Percentiles rank a stretch among this genome's conserved stretches.
Conservation (phyloP, 345 rosid genomes). For the Eucalyptus albens region DNA sequence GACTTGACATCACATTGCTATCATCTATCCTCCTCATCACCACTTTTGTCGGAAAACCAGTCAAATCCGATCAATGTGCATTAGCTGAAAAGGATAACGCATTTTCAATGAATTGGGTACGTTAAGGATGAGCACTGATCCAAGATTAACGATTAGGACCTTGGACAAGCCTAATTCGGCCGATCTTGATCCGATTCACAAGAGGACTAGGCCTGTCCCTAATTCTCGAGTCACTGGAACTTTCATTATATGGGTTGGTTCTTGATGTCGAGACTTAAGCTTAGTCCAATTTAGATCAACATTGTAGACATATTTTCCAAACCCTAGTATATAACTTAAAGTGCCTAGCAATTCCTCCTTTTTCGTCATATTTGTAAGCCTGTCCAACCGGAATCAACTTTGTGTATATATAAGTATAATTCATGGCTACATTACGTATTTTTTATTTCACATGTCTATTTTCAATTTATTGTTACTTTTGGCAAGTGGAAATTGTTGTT, state of each 20-base stretch:
- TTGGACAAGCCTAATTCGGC: rapidly evolving
- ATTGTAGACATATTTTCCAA: no score
- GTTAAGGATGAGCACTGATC: no score
- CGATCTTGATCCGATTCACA: background rate
- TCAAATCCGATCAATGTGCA: background rate
- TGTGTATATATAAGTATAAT: background rate
- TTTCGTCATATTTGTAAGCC: rapidly evolving
- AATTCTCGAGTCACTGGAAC: no score
- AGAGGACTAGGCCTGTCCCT: rapidly evolving
- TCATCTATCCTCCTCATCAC: background rate
- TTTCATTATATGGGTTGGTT: rapidly evolving
- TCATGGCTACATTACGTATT: no score
- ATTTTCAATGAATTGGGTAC: background rate
- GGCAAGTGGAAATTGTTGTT: background rate
- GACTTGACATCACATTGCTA: background rate
- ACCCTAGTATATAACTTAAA: rapidly evolving
- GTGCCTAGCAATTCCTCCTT: background rate
- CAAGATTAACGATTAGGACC: background rate
- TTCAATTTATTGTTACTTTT: background rate
- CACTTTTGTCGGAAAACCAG: background rate
- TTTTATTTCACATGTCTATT: background rate
- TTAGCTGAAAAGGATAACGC: background rate
- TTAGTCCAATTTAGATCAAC: no score
- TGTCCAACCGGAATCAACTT: background rate
- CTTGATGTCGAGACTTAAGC: rapidly evolving